Evolutionary conservation across 768 basidiomycete species (phyloP).

Genomic region (Leucosporidium yakuticum): DNA sequence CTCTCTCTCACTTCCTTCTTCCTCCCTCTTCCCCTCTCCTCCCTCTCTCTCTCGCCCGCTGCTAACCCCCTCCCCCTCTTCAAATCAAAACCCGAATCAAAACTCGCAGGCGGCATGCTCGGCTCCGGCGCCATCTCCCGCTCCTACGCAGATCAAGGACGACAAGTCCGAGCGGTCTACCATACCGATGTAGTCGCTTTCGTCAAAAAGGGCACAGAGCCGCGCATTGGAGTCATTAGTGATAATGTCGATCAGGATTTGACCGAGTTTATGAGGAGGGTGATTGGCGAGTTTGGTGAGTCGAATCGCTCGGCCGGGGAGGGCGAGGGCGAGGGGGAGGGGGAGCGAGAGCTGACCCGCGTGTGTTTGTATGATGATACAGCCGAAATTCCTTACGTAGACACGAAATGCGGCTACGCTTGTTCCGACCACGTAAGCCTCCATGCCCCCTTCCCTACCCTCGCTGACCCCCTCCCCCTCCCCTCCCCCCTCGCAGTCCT

Average conservation of each 20-base stretch:
- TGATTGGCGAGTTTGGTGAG: conserved; percentile 29
- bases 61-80: too few species aligned
- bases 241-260: conserved; percentile 35
- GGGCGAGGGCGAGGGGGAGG: too few species aligned
- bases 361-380: too few species aligned
- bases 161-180: background rate
- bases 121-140: background rate
- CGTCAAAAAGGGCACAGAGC: conserved; percentile 37
- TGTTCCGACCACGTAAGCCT: conserved; percentile 25
- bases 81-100: too few species aligned
- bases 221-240: conserved; percentile 37
- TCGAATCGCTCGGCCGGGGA: background rate
- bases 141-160: background rate
- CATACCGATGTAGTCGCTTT: conserved; percentile 44
- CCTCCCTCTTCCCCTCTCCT: background rate
- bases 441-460: background rate
- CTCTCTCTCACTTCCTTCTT: conserved; percentile 12
- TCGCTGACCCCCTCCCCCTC: background rate
- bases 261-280: conserved; percentile 34
- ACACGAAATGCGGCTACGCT: conserved; percentile 38
- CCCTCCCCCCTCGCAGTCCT: background rate
- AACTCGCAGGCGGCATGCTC: background rate
- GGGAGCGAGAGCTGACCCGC: too few species aligned
- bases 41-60: too few species aligned
- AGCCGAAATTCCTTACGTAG: conserved; percentile 34